Evolutionary conservation across 1,284 basidiomycete genomes (phyloP), one percentile per base, ranked within the genome.

Genomic region (Vanrija sp.): DNA sequence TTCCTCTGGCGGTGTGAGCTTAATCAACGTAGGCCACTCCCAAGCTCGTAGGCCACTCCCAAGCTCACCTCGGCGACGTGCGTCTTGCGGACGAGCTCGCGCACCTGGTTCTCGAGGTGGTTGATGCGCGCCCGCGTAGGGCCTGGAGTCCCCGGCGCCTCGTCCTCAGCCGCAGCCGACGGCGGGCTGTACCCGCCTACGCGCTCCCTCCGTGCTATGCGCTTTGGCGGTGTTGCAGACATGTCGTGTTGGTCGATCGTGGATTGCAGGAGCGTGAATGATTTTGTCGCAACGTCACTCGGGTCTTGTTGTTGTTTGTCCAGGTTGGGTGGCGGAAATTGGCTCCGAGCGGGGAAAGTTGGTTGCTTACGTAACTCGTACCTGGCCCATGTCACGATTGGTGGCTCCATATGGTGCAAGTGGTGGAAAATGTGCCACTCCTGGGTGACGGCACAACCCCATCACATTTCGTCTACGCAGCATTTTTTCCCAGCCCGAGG

Each of bases 11-110:
- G 5, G 6, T 15, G n/a, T 38, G 19, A 46, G 45, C 31, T 6
- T n/a, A 20, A 1, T 25, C 41, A 49, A 23, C 23, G 4, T 19
- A 10, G 31, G 20, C 9, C 31, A 31, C 31, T 8, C 16, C n/a
- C n/a, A 47, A 15, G 9, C 38, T 35, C 23, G 4, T 19, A 10
- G 31, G 20, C 9, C 31, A 31, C 31, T 8, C 16, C n/a, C n/a
- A 47, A 6, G 47, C 68, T 22, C 52, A 68, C 67, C 54, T 65
- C 63, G 7, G 54, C 38, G 3, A 54, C 51, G 42, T 71, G 67
- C 10, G 63, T 57, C 49, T 67, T 64, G 20, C 69, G 48, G 16
- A 73, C 68, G 7, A 73, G 52, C 54, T 71, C 67, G 36, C 60
- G 53, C 5, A 71, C 63, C 41, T 71, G 69, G 9, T 54, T 56